A percentile compares a stretch with the other conserved stretches of the same genome.
Conservation (phyloP, 2,329 filamentous ascomycete genomes). For the Botrytis byssoidea region DNA sequence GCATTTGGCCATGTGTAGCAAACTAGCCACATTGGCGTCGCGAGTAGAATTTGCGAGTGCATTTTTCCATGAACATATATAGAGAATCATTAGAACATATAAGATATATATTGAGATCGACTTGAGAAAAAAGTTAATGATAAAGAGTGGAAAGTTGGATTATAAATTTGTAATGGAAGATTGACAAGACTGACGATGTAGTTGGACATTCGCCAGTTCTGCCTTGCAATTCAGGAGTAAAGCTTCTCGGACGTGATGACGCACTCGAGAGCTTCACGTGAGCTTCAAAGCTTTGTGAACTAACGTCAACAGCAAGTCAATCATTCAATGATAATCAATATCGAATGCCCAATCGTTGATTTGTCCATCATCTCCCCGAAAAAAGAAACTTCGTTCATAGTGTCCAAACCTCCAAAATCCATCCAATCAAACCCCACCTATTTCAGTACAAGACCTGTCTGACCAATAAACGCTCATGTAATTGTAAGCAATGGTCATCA, state of each 20-base stretch:
- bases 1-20: background rate
- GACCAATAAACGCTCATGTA: background rate
- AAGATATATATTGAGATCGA: background rate
- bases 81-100: background rate
- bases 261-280: background rate
- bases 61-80: background rate
- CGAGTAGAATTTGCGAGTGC: background rate
- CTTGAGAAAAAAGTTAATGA: background rate
- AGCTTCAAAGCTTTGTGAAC: background rate
- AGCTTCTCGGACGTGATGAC: background rate
- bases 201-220: background rate
- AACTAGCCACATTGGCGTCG: background rate
- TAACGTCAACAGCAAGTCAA: background rate
- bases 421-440: background rate
- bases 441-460: background rate
- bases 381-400: background rate
- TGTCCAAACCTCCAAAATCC: background rate
- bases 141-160: background rate
- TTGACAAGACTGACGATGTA: background rate
- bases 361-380: background rate
- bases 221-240: background rate
- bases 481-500: slow-evolving; percentile 8
- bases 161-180: background rate
- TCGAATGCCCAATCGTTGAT: background rate
- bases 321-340: background rate